Evolutionary conservation across 495 filamentous ascomycete genomes (phyloP).

Genomic region (Aspergillus bridgeri): DNA sequence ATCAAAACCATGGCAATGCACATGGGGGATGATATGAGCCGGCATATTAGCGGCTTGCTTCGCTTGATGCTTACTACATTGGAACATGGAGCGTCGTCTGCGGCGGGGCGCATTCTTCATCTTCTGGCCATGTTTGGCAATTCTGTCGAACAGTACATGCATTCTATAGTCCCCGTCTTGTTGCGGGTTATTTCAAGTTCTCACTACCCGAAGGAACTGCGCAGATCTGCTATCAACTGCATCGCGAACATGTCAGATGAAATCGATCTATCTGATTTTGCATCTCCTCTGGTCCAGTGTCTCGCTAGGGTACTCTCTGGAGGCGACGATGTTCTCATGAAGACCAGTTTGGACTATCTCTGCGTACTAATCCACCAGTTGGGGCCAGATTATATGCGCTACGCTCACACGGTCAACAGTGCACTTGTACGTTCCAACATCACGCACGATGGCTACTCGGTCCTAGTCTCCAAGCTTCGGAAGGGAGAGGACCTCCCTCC

Average conservation of each 20-base stretch:
- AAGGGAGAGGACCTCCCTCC: slow-evolving; percentile 92
- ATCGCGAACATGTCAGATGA: slow-evolving; percentile 87
- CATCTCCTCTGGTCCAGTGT: slow-evolving; percentile 89
- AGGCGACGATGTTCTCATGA: slow-evolving; percentile 64
- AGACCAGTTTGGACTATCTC: slow-evolving; percentile 87
- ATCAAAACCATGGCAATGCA: slow-evolving; percentile 92
- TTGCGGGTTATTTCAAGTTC: slow-evolving; percentile 85
- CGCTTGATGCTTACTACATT: slow-evolving; percentile 89
- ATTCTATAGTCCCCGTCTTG: slow-evolving; percentile 94
- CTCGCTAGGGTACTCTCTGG: slow-evolving; percentile 72
- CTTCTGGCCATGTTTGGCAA: slow-evolving; percentile 92
- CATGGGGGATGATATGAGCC: slow-evolving; percentile 93
- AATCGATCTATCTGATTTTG: slow-evolving; percentile 96
- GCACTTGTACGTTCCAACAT: slow-evolving; percentile 62
- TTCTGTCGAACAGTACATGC: slow-evolving; percentile 97
- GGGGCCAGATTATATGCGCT: slow-evolving; percentile 90
- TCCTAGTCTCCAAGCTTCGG: slow-evolving; percentile 84
- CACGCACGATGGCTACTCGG: slow-evolving; percentile 81
- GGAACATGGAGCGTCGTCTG: slow-evolving; percentile 70
- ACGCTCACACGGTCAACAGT: slow-evolving; percentile 87
- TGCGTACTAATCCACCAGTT: slow-evolving; percentile 94
- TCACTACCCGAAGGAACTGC: slow-evolving; percentile 68
- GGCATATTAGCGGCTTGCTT: slow-evolving; percentile 81
- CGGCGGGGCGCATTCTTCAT: slow-evolving; percentile 90
- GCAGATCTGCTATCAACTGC: slow-evolving; percentile 89